A percentile compares a stretch with the other conserved stretches of the same genome.
Evolutionary conservation across 306 rosid species (phyloP).

Genomic region (Herpetospermum pedunculosum): DNA sequence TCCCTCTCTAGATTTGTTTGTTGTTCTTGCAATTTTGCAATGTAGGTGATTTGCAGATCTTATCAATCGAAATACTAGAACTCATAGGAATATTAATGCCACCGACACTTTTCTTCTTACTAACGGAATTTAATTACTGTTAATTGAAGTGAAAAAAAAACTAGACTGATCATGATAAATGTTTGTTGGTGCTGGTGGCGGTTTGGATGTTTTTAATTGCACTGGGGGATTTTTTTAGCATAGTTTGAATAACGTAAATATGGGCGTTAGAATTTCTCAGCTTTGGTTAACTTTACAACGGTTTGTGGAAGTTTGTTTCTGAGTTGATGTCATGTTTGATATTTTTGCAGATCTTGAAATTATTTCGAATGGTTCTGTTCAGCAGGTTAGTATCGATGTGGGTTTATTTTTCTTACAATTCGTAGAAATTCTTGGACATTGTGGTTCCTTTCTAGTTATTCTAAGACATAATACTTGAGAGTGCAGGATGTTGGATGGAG

Average conservation of each 20-base stretch:
- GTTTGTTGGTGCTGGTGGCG: neutral
- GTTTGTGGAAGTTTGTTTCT: neutral
- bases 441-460: neutral
- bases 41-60: neutral
- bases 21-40: neutral
- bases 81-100: neutral
- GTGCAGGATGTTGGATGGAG: slow-evolving; percentile 55
- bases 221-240: neutral
- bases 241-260: neutral
- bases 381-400: slow-evolving; percentile 34
- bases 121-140: neutral
- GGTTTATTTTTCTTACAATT: neutral
- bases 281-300: neutral
- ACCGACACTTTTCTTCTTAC: neutral
- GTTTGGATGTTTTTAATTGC: neutral
- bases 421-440: neutral
- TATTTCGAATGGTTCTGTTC: slow-evolving; percentile 27
- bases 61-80: neutral
- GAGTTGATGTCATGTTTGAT: slow-evolving; percentile 7
- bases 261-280: neutral
- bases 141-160: neutral
- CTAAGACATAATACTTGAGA: neutral
- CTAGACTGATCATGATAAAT: neutral
- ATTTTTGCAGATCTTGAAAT: slow-evolving; percentile 52
- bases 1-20: slow-evolving; percentile 1